Percentiles rank a stretch among this genome's conserved stretches.
These are phyloP conservation scores for Fusarium avenaceum DNA, from an alignment of 2,329 filamentous ascomycete genomes.

Conservation along the genomic window DNA sequence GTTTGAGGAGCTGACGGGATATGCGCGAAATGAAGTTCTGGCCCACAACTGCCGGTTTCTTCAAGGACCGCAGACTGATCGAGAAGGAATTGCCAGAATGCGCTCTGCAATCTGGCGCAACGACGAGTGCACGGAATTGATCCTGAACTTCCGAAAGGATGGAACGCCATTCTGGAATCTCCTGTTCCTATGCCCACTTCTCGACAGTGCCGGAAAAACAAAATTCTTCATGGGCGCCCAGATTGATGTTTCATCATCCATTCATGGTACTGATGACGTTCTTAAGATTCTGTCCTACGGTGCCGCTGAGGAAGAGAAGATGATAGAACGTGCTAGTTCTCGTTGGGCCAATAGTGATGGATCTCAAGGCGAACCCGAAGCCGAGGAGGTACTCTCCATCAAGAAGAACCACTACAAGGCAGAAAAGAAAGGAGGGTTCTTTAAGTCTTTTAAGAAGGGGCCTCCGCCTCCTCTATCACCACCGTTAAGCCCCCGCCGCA, in stretches of 20 bases:
- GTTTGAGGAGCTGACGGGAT: slow-evolving; percentile 66
- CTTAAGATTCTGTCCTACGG: slow-evolving; percentile 63
- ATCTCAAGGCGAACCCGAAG: slow-evolving; percentile 37
- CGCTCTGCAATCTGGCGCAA: slow-evolving; percentile 57
- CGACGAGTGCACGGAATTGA: slow-evolving; percentile 63
- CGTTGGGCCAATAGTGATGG: slow-evolving; percentile 37
- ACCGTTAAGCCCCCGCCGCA: slow-evolving; percentile 46
- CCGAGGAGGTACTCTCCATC: slow-evolving; percentile 49
- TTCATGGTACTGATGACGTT: slow-evolving; percentile 65
- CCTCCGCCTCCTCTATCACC: slow-evolving; percentile 44
- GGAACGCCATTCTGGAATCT: slow-evolving; percentile 70
- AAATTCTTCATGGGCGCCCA: slow-evolving; percentile 69
- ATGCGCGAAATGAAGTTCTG: slow-evolving; percentile 61
- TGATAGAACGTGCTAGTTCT: slow-evolving; percentile 6
- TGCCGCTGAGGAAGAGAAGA: slow-evolving; percentile 41
- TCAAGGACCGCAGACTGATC: slow-evolving; percentile 63
- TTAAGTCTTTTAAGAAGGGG: slow-evolving; percentile 52
- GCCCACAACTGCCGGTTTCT: slow-evolving; percentile 65
- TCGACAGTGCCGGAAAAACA: slow-evolving; percentile 61
- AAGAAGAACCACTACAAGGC: slow-evolving; percentile 42
- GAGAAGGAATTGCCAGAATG: slow-evolving; percentile 57
- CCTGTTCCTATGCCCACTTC: slow-evolving; percentile 66
- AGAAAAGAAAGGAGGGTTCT: slow-evolving; percentile 51
- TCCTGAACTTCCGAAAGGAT: slow-evolving; percentile 65
- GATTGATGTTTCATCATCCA: slow-evolving; percentile 68